Percentiles rank a stretch among this genome's conserved stretches.
Conservation (phyloP, 2,329 filamentous ascomycete genomes). For the Phialocephala sp. region DNA sequence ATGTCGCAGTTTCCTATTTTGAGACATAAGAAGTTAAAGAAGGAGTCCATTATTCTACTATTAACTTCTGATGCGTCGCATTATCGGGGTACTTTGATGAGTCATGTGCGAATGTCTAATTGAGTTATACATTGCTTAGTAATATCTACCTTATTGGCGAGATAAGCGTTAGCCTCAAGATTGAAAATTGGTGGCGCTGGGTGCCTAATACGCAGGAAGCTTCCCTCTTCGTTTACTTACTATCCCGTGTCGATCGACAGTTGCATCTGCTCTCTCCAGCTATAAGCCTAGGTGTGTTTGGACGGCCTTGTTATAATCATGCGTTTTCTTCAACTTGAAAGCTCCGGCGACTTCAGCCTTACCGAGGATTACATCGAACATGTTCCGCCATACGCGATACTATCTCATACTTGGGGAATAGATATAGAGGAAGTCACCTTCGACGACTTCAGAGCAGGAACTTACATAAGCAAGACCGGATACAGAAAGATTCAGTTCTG, state of each 20-base stretch:
- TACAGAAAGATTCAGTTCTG: slow-evolving; percentile 6
- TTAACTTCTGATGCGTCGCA: background rate
- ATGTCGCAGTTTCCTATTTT: background rate
- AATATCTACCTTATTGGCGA: background rate
- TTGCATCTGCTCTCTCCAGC: background rate
- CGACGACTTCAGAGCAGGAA: slow-evolving; percentile 10
- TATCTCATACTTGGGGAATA: slow-evolving; percentile 17
- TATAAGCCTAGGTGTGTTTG: background rate
- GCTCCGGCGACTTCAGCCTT: slow-evolving; percentile 16
- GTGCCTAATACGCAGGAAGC: slow-evolving; percentile 8
- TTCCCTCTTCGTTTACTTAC: background rate
- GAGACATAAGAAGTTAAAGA: background rate
- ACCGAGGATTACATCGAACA: slow-evolving; percentile 15
- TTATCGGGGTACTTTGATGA: background rate
- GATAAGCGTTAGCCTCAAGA: slow-evolving; percentile 8
- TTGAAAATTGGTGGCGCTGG: background rate
- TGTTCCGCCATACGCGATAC: slow-evolving; percentile 20
- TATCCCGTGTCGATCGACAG: background rate
- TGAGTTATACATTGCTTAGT: slow-evolving; percentile 14
- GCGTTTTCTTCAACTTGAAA: slow-evolving; percentile 13
- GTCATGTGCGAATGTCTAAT: background rate
- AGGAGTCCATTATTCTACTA: background rate
- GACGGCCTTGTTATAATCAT: background rate
- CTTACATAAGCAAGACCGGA: background rate
- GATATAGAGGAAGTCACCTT: slow-evolving; percentile 19